Base-by-base conservation (phyloP, 768 basidiomycete species). In the Hericium rajendrae region DNA sequence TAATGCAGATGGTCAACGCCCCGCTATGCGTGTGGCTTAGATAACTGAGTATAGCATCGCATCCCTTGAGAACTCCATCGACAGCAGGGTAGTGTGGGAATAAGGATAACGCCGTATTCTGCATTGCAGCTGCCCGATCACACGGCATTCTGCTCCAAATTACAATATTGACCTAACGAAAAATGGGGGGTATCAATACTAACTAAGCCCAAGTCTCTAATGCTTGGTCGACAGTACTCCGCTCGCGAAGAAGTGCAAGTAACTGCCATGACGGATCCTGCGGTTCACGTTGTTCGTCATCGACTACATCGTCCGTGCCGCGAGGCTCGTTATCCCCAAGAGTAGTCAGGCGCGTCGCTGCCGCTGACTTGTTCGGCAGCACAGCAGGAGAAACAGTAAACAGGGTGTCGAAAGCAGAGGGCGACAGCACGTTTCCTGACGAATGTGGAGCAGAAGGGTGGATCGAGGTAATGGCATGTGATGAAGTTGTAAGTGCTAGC, bases 351-450 rank as follows among this genome's bases (percentile, higher is more conserved):
- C 82, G 82, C 79, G 84, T 82, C 13, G 88, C 89, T 18, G 86
- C 81, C 11, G 89, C 89, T 37, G 85, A 87, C 57, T 79, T 80
- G 65, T 88, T 86, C 11, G 89, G 89, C n/a, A 91, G 74, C 39
- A 85, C 82, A 16, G 87, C 78, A 18, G 89, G 89, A 6, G 86
- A 80, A 18, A 91, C 66, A 0, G 86, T 88, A 71, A 91, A 86
- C 16, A 91, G 74, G 0, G 86, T 82, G 68, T 88, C 84, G 60
- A 92, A 88, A 15, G 88, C 82, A 2, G 85, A 77, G 2, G 81
- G 74, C 1, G 85, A 81, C 32, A 91, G 80, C 8, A 86, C 61
- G 53, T 67, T 63, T 66, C 66, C 66, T 58, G 64, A 56, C 53
- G 65, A 71, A 55, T 69, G 71, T n/a, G 71, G 69, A 3, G 61